Conservation (phyloP, 2,329 filamentous ascomycete genomes). For the Sporothrix luriei region DNA sequence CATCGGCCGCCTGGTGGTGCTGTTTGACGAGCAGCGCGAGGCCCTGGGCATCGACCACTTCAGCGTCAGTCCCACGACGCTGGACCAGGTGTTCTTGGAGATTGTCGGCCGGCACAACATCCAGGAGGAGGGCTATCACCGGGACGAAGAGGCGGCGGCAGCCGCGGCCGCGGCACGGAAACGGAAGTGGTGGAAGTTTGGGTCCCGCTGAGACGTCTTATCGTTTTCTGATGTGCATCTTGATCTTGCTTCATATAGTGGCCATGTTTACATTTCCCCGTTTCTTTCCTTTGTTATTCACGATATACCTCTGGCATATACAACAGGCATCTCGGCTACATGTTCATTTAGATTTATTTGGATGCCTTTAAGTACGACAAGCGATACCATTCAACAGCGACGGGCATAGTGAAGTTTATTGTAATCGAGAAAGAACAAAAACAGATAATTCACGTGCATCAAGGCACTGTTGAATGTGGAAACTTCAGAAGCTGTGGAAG, state of each 20-base stretch:
- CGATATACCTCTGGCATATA: slow-evolving; percentile 17
- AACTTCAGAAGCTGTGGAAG: neutral
- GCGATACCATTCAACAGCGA: neutral
- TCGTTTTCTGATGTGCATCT: no score
- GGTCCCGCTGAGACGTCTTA: neutral
- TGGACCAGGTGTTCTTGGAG: slow-evolving; percentile 87
- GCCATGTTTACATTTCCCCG: neutral
- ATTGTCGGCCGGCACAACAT: slow-evolving; percentile 82
- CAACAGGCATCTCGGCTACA: neutral
- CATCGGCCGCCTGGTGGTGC: slow-evolving; percentile 69
- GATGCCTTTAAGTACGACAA: neutral
- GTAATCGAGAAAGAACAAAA: no score
- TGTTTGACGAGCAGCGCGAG: slow-evolving; percentile 71
- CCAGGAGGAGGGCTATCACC: slow-evolving; percentile 67
- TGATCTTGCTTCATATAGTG: neutral
- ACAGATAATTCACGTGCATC: neutral
- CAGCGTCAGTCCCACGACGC: slow-evolving; percentile 79
- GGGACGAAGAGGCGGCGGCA: slow-evolving; percentile 37
- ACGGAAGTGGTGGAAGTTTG: slow-evolving; percentile 28
- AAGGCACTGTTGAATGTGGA: neutral
- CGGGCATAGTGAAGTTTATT: no score
- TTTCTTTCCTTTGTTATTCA: neutral
- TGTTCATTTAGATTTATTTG: slow-evolving; percentile 11
- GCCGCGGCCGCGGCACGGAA: slow-evolving; percentile 35
- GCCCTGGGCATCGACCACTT: slow-evolving; percentile 78